Percentiles rank a stretch among this genome's conserved stretches.
phyloP scores from a whole-genome alignment of 169 alveolate genomes.

The Plasmodium reichenowi region DNA sequence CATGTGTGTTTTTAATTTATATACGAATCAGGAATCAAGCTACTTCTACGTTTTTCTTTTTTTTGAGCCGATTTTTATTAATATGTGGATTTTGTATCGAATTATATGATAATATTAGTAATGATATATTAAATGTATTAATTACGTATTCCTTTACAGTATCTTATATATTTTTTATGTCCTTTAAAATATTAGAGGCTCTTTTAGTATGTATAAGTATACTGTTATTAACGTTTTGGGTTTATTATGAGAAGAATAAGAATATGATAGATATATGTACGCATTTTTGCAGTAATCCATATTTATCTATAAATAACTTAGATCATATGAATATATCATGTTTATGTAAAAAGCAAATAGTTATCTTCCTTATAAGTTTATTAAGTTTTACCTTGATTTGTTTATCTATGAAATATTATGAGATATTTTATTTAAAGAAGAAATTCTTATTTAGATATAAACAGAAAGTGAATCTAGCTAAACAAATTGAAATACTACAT shows the following conservation, averaged over 20 bases:
- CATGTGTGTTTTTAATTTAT: slow-evolving; percentile 16
- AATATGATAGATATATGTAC: slow-evolving; percentile 43
- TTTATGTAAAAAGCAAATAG: slow-evolving; percentile 42
- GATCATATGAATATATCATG: slow-evolving; percentile 39
- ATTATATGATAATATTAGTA: slow-evolving; percentile 51
- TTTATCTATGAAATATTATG: slow-evolving; percentile 88
- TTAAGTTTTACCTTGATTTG: slow-evolving; percentile 84
- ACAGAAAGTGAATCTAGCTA: slow-evolving; percentile 83
- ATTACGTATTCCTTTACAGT: slow-evolving; percentile 49
- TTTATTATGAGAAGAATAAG: slow-evolving; percentile 68
- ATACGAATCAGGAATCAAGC: slow-evolving; percentile 14
- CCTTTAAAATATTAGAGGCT: slow-evolving; percentile 65
- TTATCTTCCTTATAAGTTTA: slow-evolving; percentile 81
- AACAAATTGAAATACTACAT: slow-evolving; percentile 91
- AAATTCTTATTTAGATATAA: slow-evolving; percentile 86
- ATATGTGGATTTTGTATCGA: slow-evolving; percentile 31
- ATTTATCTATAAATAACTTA: slow-evolving; percentile 19
- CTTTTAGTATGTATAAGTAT: slow-evolving; percentile 11
- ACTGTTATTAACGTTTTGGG: slow-evolving; percentile 13
- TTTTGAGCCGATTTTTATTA: slow-evolving; percentile 28
- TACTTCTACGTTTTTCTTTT: slow-evolving; percentile 37
- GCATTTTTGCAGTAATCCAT: slow-evolving; percentile 74
- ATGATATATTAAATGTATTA: slow-evolving; percentile 38
- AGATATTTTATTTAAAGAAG: slow-evolving; percentile 86
- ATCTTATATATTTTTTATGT: slow-evolving; percentile 56